Percentiles rank a stretch among this genome's conserved stretches.
Conservation (phyloP, 164 flowering plant species). For the Vitis rupestris region DNA sequence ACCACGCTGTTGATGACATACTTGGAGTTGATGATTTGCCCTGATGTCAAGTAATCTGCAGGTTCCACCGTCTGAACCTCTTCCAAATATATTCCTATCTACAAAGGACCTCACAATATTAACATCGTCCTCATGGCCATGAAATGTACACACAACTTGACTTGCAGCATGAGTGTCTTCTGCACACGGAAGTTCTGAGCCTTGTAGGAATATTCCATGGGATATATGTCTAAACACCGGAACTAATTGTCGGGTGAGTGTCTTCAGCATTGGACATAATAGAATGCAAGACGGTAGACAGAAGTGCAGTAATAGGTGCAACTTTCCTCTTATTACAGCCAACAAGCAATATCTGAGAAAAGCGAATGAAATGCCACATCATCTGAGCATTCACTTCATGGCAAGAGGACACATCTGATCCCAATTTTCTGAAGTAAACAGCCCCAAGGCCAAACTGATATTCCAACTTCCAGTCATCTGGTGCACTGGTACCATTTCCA, state of each 20-base stretch:
- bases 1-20: conserved; percentile 59
- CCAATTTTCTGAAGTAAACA: too few relatives aligned
- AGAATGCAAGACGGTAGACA: too few relatives aligned
- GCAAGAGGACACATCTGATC: too few relatives aligned
- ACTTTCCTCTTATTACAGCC: too few relatives aligned
- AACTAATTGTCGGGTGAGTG: conserved; percentile 80
- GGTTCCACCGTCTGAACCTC: conserved; percentile 96
- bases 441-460: too few relatives aligned
- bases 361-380: too few relatives aligned
- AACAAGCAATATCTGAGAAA: too few relatives aligned
- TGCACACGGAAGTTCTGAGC: conserved; percentile 83
- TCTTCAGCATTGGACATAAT: too few relatives aligned
- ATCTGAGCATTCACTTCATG: too few relatives aligned
- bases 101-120: conserved; percentile 94
- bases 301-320: too few relatives aligned
- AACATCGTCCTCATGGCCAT: conserved; percentile 93
- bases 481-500: too few relatives aligned
- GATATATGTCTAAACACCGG: conserved; percentile 94
- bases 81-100: conserved; percentile 93
- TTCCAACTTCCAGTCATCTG: too few relatives aligned
- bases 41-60: conserved; percentile 89
- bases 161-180: conserved; percentile 97
- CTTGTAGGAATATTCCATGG: conserved; percentile 97
- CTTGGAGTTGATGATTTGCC: conserved; percentile 95
- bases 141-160: conserved; percentile 88